Conservation (phyloP, 805 yeast genomes). For the Yamadazyma akitaensis region DNA sequence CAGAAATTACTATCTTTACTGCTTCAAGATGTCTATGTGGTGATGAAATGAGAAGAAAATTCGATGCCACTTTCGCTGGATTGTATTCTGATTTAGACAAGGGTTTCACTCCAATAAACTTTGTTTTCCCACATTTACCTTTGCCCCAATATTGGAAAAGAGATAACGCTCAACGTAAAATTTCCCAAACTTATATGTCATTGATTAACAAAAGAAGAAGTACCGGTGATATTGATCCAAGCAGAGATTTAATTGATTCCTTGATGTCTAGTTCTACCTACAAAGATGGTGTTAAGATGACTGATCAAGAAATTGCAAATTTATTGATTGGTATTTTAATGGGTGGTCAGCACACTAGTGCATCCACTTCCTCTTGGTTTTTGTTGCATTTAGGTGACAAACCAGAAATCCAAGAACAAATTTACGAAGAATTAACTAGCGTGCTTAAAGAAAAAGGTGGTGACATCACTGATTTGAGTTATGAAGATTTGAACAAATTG, state of each 20-base stretch:
- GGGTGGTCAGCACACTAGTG: constrained; percentile 99
- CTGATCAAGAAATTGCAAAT: constrained; percentile 92
- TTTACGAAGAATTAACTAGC: constrained; percentile 67
- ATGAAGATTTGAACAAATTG: constrained; percentile 80
- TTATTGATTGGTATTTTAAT: constrained; percentile 86
- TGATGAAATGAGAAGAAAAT: constrained; percentile 80
- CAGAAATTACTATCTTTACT: constrained; percentile 94
- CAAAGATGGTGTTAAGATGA: constrained; percentile 92
- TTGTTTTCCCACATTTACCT: constrained; percentile 93
- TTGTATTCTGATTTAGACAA: constrained; percentile 89
- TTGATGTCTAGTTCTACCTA: constrained; percentile 79
- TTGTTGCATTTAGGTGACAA: constrained; percentile 84
- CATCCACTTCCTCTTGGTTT: constrained; percentile 95
- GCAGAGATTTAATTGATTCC: constrained; percentile 86
- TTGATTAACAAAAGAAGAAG: constrained; percentile 72
- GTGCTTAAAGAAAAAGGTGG: constrained; percentile 55
- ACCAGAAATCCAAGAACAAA: constrained; percentile 80
- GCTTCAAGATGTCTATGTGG: constrained; percentile 92
- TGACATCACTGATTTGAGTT: constrained; percentile 56
- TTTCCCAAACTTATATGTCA: constrained; percentile 75
- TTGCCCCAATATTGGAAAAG: constrained; percentile 79
- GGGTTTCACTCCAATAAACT: constrained; percentile 94
- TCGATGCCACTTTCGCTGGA: constrained; percentile 79
- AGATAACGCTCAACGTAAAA: constrained; percentile 82
- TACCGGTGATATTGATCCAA: constrained; percentile 67